Evolutionary conservation across 768 basidiomycete species (phyloP), one percentile per base, ranked within the genome.

Genomic region (Agaricus blazei): DNA sequence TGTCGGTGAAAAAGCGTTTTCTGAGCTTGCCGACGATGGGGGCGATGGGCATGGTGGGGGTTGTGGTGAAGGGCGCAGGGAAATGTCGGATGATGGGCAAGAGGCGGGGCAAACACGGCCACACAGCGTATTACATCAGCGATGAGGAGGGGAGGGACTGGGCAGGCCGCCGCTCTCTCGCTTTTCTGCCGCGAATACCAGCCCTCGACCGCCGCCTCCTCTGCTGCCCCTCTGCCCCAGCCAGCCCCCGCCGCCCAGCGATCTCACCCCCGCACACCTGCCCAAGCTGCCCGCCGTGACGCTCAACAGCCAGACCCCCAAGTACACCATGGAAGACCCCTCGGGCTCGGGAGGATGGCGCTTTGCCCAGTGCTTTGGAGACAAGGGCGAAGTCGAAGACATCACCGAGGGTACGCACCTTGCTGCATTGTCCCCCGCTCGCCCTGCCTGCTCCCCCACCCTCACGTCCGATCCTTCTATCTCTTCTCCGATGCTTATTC

Each of bases 321-420:
- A 41, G 43, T 54, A 65, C 64, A 71, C 67, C 70, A 89, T 92
- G 91, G 90, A 93, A 71, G 83, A 85, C 71, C 90, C 92, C 74
- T 84, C 88, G 72, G 81, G 85, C 65, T 88, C 88, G 68, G 88
- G 88, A 65, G 88, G 88, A 64, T 99, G 97, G 97, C 87, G 96
- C 65, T 99, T 99, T 75, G 96, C 97, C 52, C 97, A 99, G 68
- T 99, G 97, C 76, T 99, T 99, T 68, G 97, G 97, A 61, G 97
- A 99, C 81, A 99, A 99, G 82, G 96, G 90, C 64, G 91, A 97
- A 71, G 96, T 98, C 36, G 97, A 98, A 68, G 97, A 99, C 71
- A 98, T 99, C 68, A 99, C 97, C 58, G 97, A 99, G 80, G 97
- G 94, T 94, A 60, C 58, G 80, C 65, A 52, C 60, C 49, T 57